Conservation (phyloP, 1,284 basidiomycete genomes). For the Sanghuangporus sanghuang region DNA sequence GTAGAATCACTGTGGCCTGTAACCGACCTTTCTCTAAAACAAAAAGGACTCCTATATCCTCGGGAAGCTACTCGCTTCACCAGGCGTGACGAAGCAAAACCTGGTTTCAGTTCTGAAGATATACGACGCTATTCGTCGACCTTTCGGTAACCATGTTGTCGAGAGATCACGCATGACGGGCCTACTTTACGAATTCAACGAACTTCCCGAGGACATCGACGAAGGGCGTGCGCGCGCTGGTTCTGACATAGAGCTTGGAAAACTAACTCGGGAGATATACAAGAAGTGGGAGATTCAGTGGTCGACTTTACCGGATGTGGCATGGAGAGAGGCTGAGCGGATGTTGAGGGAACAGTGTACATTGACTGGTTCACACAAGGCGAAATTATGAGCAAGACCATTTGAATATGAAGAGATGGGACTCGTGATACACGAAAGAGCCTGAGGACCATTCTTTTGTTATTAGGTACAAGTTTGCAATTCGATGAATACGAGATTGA, state of each 20-base stretch:
- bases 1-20: neutral
- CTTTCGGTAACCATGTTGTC: slow-evolving; percentile 16
- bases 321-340: slow-evolving; percentile 11
- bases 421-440: neutral
- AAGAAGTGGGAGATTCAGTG: slow-evolving; percentile 29
- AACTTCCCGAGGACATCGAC: slow-evolving; percentile 1
- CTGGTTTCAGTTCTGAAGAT: slow-evolving; percentile 21
- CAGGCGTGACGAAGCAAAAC: slow-evolving; percentile 14
- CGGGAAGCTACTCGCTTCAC: slow-evolving; percentile 28
- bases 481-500: neutral
- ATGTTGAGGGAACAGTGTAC: neutral
- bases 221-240: neutral
- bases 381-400: neutral
- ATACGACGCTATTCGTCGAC: slow-evolving; percentile 25
- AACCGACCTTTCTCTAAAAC: neutral
- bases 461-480: too few species aligned
- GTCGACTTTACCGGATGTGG: slow-evolving; percentile 15
- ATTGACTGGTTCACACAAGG: neutral
- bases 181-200: slow-evolving; percentile 15
- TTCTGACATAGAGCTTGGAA: slow-evolving; percentile 20
- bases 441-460: too few species aligned
- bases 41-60: slow-evolving; percentile 33
- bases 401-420: neutral
- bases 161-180: slow-evolving; percentile 10
- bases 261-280: slow-evolving; percentile 26